Conservation (phyloP, 106 monocot genomes). For the Agapanthus africanus region DNA sequence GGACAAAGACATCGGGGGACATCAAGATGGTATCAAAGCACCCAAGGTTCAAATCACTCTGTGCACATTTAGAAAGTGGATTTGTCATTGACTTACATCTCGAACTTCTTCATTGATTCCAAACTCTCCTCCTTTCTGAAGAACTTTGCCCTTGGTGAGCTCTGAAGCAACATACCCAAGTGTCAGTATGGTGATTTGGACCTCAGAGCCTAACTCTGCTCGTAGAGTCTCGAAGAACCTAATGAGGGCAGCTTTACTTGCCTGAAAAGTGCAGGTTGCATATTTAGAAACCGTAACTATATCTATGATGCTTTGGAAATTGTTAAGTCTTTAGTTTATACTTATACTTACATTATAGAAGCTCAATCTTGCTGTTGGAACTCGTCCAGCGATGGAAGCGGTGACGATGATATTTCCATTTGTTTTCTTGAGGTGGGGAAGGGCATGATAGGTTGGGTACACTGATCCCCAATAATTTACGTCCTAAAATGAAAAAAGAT, state of each 20-base stretch:
- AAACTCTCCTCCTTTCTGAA: constrained; percentile 50
- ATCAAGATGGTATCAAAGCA: neutral
- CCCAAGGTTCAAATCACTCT: neutral
- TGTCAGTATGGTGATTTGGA: constrained; percentile 55
- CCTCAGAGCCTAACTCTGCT: constrained; percentile 55
- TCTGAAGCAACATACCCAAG: constrained; percentile 72
- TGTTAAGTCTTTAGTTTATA: neutral
- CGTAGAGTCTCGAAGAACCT: constrained; percentile 72
- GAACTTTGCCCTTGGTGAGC: constrained; percentile 63
- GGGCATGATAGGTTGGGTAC: constrained; percentile 68
- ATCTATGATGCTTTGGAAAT: neutral
- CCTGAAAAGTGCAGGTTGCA: constrained; percentile 23
- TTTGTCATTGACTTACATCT: constrained; percentile 34
- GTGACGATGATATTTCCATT: constrained; percentile 55
- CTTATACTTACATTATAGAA: constrained; percentile 58
- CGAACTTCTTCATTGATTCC: constrained; percentile 39
- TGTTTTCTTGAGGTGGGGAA: constrained; percentile 66
- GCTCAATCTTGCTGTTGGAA: constrained; percentile 61
- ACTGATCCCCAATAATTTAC: constrained; percentile 85
- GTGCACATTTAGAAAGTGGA: too few relatives aligned
- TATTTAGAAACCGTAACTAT: neutral
- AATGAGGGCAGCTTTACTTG: constrained; percentile 74
- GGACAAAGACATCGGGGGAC: too few relatives aligned
- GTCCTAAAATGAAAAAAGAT: constrained; percentile 33
- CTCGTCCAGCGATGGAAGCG: constrained; percentile 41